Conservation (phyloP, 495 filamentous ascomycete species). For the Jackrogersella multiformis region DNA sequence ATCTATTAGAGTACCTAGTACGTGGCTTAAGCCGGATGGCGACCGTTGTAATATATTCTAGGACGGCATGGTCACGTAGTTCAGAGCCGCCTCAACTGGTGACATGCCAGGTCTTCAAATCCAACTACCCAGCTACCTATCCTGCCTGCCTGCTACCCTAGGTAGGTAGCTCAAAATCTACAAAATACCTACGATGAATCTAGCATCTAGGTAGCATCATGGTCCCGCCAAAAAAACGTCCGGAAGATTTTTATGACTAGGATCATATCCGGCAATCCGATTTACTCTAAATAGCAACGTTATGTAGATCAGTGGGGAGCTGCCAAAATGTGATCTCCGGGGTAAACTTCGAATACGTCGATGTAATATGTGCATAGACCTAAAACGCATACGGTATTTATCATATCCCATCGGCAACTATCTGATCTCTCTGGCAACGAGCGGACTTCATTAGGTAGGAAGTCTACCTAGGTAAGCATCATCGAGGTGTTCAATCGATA, state of each 20-base stretch:
- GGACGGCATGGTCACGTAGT: background rate
- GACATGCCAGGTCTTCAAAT: background rate
- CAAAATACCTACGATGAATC: slow-evolving; percentile 2
- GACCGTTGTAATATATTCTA: background rate
- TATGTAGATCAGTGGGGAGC: slow-evolving; percentile 34
- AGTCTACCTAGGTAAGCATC: slow-evolving; percentile 1
- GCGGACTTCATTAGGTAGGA: background rate
- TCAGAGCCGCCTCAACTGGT: background rate
- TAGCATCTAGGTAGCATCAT: background rate
- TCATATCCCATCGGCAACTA: background rate
- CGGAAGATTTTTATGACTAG: slow-evolving; percentile 8
- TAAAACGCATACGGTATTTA: background rate
- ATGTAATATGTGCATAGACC: background rate
- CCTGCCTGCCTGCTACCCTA: too few relatives aligned
- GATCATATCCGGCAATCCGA: slow-evolving; percentile 15
- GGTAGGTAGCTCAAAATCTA: background rate
- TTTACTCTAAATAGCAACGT: slow-evolving; percentile 26
- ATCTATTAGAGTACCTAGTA: slow-evolving; percentile 4
- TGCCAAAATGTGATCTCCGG: slow-evolving; percentile 27
- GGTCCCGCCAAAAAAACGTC: background rate
- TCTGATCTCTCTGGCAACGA: slow-evolving; percentile 4
- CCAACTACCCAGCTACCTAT: too few relatives aligned
- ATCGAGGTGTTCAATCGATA: background rate
- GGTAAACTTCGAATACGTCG: slow-evolving; percentile 13
- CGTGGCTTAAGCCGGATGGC: slow-evolving; percentile 19